Conservation (phyloP, 805 yeast genomes). For the Ogataea paraovalis region DNA sequence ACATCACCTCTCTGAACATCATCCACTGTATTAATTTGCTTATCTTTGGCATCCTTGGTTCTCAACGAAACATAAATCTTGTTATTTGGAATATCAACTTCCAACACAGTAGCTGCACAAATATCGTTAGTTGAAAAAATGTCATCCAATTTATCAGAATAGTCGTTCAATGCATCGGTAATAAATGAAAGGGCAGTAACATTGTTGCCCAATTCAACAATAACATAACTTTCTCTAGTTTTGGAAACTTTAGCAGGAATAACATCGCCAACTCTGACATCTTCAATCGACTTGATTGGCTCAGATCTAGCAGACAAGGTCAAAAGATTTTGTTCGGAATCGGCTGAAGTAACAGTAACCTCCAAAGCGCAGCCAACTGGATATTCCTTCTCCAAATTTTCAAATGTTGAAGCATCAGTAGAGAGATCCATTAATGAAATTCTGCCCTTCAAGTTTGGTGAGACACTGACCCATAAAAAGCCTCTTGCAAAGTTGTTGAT, state of each 20-base stretch:
- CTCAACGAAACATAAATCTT: slow-evolving; percentile 66
- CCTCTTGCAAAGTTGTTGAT: slow-evolving; percentile 63
- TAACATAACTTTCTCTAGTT: slow-evolving; percentile 54
- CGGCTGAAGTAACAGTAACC: slow-evolving; percentile 51
- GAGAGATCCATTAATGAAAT: slow-evolving; percentile 62
- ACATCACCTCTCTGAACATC: slow-evolving; percentile 68
- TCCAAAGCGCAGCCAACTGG: slow-evolving; percentile 72
- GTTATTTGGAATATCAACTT: slow-evolving; percentile 43
- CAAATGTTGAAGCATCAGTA: slow-evolving; percentile 45
- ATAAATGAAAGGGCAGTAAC: slow-evolving; percentile 62
- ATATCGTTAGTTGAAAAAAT: slow-evolving; percentile 49
- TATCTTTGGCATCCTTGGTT: slow-evolving; percentile 47
- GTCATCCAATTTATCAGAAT: slow-evolving; percentile 46
- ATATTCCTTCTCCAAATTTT: slow-evolving; percentile 49
- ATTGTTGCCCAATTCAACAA: slow-evolving; percentile 65
- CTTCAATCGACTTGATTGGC: slow-evolving; percentile 39
- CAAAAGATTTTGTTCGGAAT: slow-evolving; percentile 48
- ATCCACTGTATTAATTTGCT: slow-evolving; percentile 39
- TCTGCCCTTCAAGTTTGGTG: slow-evolving; percentile 66
- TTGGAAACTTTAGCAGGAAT: slow-evolving; percentile 62
- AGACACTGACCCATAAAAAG: slow-evolving; percentile 60
- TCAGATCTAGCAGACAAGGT: slow-evolving; percentile 45
- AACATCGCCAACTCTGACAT: slow-evolving; percentile 49
- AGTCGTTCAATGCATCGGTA: slow-evolving; percentile 76
- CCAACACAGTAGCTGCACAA: slow-evolving; percentile 52